A percentile compares a stretch with the other conserved stretches of the same genome.
Evolutionary conservation across 306 rosid species (phyloP).

Genomic region (Crataegus laevigata): DNA sequence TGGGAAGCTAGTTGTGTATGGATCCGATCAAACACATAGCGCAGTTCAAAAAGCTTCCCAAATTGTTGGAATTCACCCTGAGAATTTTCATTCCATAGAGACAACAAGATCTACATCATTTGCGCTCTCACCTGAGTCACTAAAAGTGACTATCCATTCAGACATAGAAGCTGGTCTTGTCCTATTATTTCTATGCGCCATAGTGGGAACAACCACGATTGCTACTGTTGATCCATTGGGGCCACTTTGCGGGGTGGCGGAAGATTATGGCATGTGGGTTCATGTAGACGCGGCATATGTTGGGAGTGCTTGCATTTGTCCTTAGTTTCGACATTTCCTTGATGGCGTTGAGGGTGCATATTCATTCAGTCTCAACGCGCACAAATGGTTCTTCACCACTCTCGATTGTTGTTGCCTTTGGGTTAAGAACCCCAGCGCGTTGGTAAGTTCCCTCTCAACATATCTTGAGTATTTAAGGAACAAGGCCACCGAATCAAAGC

Average conservation of each 20-base stretch:
- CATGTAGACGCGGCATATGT: conserved; percentile 6
- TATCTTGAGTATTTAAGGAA: conserved; percentile 19
- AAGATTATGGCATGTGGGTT: neutral
- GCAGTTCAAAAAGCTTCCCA: neutral
- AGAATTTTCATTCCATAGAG: neutral
- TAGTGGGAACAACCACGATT: neutral
- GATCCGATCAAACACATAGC: conserved; percentile 10
- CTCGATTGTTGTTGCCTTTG: conserved; percentile 12
- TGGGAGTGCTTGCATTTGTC: neutral
- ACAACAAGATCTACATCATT: neutral
- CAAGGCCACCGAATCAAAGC: conserved; percentile 10
- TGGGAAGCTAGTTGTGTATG: neutral
- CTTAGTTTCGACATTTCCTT: conserved; percentile 1
- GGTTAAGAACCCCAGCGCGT: neutral
- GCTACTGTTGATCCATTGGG: neutral
- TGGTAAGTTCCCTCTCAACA: neutral
- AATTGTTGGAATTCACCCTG: neutral
- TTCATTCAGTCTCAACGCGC: conserved; percentile 6
- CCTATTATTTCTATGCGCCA: neutral
- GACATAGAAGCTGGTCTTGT: neutral
- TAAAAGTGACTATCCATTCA: neutral
- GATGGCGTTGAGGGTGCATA: neutral
- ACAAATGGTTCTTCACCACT: conserved; percentile 2
- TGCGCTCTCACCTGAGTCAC: neutral
- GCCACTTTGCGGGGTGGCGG: neutral